A percentile compares a stretch with the other conserved stretches of the same genome.
Conservation (phyloP, 1,284 basidiomycete species). For the Meripilus lineatus region DNA sequence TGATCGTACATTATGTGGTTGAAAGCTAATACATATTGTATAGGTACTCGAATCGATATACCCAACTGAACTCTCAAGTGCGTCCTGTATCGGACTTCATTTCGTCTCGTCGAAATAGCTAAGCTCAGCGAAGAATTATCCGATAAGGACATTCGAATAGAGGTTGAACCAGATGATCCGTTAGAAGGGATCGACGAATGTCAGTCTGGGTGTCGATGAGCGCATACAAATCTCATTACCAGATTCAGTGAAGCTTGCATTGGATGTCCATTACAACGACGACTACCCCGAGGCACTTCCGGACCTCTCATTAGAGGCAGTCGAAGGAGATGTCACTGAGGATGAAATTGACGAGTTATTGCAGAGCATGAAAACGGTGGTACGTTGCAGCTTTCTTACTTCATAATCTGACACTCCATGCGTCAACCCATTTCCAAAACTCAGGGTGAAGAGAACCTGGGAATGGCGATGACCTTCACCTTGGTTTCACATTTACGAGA, state of each 20-base stretch:
- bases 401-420: conserved; percentile 6
- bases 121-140: conserved; percentile 73
- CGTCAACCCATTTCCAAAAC: neutral
- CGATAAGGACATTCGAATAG: conserved; percentile 78
- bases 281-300: conserved; percentile 79
- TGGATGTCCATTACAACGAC: conserved; percentile 68
- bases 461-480: conserved; percentile 98
- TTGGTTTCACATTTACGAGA: conserved; percentile 87
- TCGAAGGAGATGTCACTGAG: conserved; percentile 68
- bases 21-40: conserved; percentile 7
- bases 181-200: conserved; percentile 56
- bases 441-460: conserved; percentile 86
- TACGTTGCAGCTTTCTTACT: conserved; percentile 33
- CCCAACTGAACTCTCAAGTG: conserved; percentile 80
- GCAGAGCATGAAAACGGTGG: conserved; percentile 57
- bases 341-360: conserved; percentile 54
- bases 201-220: conserved; percentile 38
- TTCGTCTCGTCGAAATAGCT: conserved; percentile 37
- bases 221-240: neutral
- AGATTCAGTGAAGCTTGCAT: conserved; percentile 66
- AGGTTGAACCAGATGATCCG: conserved; percentile 83
- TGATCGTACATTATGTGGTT: conserved; percentile 7
- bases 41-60: conserved; percentile 96
- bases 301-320: conserved; percentile 59
- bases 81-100: neutral